Base-by-base conservation (phyloP, 2,329 filamentous ascomycete genomes). In the Lecanicillium sp. region DNA sequence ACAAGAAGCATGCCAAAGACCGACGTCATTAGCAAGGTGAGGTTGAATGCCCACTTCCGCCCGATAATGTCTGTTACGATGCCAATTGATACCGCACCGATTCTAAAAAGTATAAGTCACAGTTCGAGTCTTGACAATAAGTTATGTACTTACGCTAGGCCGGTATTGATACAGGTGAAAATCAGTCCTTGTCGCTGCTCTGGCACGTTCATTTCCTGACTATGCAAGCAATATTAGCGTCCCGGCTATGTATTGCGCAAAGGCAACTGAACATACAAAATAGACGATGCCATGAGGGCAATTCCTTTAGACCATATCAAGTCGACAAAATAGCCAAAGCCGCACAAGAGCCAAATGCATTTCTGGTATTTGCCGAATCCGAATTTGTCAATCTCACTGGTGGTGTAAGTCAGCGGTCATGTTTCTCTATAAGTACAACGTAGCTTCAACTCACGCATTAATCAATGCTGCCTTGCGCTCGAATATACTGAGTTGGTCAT, bases 241-340 rank as follows among this genome's bases (percentile, higher is more conserved):
- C n/a, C 9, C 25, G 25, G n/a, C n/a, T 28, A 28, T 9, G 9
- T 28, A n/a, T 28, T n/a, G 18, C 9, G n/a, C 6, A 19, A n/a
- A 12, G 17, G 14, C n/a, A 9, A 25, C 6, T 18, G 20, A 13
- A 40, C 38, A 30, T 6, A 40, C 38, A 29, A 40, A 11, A 41
- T 29, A 6, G 39, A 28, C 9, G 29, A 29, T 6, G 47, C 46
- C 33, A 70, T 59, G 11, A 74, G 57, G 13, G 68, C 68, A 43
- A 73, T 69, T 1, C 65, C 70, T 47, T 73, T 69, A 11, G 69
- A 66, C 65, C 68, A 73, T 37, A 70, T 55, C 28, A 73, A 50
- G 43, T 73, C 70, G 35, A 73, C 59, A 39, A 69, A 50, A 47
- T 69, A 70, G 2, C 67, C 67, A 20, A 69, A 62, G 14, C 67